phyloP scores from a whole-genome alignment of 1,284 basidiomycete genomes.

The Austroboletus niveus region DNA sequence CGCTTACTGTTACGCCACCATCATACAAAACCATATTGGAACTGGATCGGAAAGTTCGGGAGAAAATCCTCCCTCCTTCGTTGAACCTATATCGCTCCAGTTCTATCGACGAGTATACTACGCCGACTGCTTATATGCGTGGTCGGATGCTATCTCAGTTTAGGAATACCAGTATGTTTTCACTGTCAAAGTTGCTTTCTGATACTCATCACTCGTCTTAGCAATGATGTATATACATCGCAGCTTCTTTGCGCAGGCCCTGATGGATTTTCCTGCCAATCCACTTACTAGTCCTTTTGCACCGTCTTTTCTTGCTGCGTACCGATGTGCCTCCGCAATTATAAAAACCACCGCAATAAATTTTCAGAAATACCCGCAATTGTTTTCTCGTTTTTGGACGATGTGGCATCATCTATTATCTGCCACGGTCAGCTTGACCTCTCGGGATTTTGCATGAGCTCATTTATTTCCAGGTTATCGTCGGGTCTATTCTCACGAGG shows the following conservation, averaged over 20 bases:
- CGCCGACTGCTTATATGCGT: slow-evolving; percentile 49
- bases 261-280: slow-evolving; percentile 58
- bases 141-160: slow-evolving; percentile 50
- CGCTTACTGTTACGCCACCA: slow-evolving; percentile 49
- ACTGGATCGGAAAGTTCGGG: slow-evolving; percentile 55
- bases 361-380: slow-evolving; percentile 51
- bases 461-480: slow-evolving; percentile 45
- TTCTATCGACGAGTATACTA: slow-evolving; percentile 45
- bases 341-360: slow-evolving; percentile 52
- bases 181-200: background rate
- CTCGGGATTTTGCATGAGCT: slow-evolving; percentile 6
- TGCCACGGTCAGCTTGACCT: slow-evolving; percentile 42
- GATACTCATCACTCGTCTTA: slow-evolving; percentile 25
- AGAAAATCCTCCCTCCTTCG: slow-evolving; percentile 49
- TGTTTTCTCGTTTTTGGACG: slow-evolving; percentile 53
- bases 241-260: slow-evolving; percentile 61
- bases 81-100: slow-evolving; percentile 48
- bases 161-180: slow-evolving; percentile 43
- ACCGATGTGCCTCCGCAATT: slow-evolving; percentile 57
- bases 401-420: slow-evolving; percentile 57
- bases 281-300: slow-evolving; percentile 61
- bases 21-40: slow-evolving; percentile 55
- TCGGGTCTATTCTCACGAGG: slow-evolving; percentile 53
- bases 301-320: slow-evolving; percentile 62
- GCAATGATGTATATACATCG: slow-evolving; percentile 57